Evolutionary conservation across 2,329 filamentous ascomycete genomes (phyloP).

Genomic region (Cladosporium phlei): DNA sequence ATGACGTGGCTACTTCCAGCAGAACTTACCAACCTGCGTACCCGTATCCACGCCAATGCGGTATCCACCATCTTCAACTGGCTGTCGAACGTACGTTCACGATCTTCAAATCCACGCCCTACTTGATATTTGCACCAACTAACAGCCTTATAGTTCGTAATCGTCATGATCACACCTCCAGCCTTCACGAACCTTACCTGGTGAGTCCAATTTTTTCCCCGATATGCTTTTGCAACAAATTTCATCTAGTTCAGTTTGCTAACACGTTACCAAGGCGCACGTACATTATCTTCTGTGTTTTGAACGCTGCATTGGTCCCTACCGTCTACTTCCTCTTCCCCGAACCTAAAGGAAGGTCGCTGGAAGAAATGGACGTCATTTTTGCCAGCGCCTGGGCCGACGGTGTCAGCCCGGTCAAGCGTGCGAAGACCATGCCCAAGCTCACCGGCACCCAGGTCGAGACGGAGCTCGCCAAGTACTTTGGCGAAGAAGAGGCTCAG

Average conservation of each 20-base stretch:
- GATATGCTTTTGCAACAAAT: too few species aligned
- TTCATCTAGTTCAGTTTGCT: too few species aligned
- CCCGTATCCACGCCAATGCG: constrained; percentile 25
- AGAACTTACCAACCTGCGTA: constrained; percentile 33
- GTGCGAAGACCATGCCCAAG: constrained; percentile 8
- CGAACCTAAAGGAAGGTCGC: constrained; percentile 14
- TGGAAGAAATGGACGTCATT: constrained; percentile 18
- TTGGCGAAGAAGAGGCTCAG: constrained; percentile 9
- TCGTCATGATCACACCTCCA: constrained; percentile 16
- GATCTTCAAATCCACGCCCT: not conserved
- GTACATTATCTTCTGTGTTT: constrained; percentile 28
- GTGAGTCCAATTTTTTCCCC: too few species aligned
- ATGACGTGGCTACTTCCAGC: constrained; percentile 22
- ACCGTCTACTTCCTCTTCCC: constrained; percentile 16
- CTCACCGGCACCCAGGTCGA: constrained; percentile 3
- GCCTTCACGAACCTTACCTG: constrained; percentile 16
- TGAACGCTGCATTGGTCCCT: constrained; percentile 38
- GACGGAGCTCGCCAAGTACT: constrained; percentile 10
- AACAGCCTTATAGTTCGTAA: constrained; percentile 6
- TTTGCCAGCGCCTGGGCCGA: constrained; percentile 14
- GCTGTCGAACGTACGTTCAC: not conserved
- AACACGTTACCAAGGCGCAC: too few species aligned
- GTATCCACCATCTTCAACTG: constrained; percentile 12
- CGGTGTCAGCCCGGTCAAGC: constrained; percentile 6
- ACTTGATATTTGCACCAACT: not conserved